phyloP scores from a whole-genome alignment of 192 early-diverging fungal species.

The Thamnidium elegans region DNA sequence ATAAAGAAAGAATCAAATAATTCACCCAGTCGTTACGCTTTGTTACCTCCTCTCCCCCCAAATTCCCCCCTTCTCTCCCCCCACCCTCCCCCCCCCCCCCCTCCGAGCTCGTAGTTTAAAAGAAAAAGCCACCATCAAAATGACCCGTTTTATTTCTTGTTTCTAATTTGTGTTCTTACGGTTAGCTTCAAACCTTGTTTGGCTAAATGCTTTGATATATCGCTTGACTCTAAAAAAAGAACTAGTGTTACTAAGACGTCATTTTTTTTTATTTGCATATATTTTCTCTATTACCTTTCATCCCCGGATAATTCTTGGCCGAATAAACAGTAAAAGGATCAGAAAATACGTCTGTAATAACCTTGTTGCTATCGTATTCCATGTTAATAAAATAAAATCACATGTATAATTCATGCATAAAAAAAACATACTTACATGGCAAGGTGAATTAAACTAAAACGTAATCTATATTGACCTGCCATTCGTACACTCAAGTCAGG shows the following conservation, averaged over 20 bases:
- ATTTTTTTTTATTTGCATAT: too few relatives aligned
- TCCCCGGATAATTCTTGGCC: constrained; percentile 11
- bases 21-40: too few relatives aligned
- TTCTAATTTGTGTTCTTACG: not conserved
- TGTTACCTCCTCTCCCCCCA: too few relatives aligned
- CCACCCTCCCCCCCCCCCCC: too few relatives aligned
- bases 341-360: not conserved
- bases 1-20: too few relatives aligned
- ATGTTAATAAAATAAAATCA: too few relatives aligned
- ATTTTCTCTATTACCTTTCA: constrained; percentile 12
- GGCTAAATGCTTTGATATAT: constrained; percentile 12
- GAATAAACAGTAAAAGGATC: constrained; percentile 19
- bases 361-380: not conserved
- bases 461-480: constrained; percentile 66
- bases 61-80: too few relatives aligned
- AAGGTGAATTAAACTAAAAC: constrained; percentile 15
- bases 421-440: not conserved
- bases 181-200: constrained; percentile 10
- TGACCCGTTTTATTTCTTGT: not conserved
- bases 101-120: too few relatives aligned
- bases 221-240: constrained; percentile 3
- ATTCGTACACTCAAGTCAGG: constrained; percentile 87
- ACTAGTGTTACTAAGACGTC: not conserved
- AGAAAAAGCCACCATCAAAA: not conserved
- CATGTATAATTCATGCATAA: too few relatives aligned